Conservation (phyloP, 176 grass and related monocot species). For the Zoysia pacifica region DNA sequence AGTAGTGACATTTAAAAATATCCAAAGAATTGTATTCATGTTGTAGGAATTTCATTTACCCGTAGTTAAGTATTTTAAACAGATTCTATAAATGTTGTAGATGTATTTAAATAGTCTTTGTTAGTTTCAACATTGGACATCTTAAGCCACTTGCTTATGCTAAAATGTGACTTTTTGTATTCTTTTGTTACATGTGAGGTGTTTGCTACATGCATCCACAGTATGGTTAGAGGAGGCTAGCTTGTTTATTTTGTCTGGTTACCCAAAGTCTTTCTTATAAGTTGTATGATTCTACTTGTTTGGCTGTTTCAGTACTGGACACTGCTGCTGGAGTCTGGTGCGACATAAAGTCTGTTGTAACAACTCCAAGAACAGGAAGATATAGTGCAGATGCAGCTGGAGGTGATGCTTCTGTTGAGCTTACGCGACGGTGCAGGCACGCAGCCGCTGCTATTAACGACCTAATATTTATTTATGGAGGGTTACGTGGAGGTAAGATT, state of each 20-base stretch:
- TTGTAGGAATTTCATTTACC: neutral
- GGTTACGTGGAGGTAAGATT: constrained; percentile 85
- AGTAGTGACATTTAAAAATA: neutral
- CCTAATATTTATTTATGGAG: constrained; percentile 97
- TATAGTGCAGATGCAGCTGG: constrained; percentile 96
- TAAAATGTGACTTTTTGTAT: constrained; percentile 9
- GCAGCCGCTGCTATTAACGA: constrained; percentile 93
- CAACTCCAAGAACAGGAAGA: constrained; percentile 89
- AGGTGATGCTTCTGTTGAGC: constrained; percentile 88
- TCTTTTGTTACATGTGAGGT: constrained; percentile 18
- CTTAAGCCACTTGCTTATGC: constrained; percentile 11
- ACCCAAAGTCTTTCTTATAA: constrained; percentile 14
- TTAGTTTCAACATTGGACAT: constrained; percentile 15
- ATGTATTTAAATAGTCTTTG: constrained; percentile 10
- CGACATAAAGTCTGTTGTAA: constrained; percentile 88
- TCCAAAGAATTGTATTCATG: constrained; percentile 1
- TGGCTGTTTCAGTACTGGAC: constrained; percentile 71
- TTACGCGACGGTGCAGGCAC: constrained; percentile 89
- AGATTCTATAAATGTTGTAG: neutral
- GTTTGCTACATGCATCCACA: constrained; percentile 2
- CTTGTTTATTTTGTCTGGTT: neutral
- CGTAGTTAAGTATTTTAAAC: neutral
- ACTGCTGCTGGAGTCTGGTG: constrained; percentile 99
- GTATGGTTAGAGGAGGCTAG: constrained; percentile 11
- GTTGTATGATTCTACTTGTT: constrained; percentile 26